Evolutionary conservation across 208 protist genomes (phyloP).

Genomic region (Trypanosoma platydactyli): DNA sequence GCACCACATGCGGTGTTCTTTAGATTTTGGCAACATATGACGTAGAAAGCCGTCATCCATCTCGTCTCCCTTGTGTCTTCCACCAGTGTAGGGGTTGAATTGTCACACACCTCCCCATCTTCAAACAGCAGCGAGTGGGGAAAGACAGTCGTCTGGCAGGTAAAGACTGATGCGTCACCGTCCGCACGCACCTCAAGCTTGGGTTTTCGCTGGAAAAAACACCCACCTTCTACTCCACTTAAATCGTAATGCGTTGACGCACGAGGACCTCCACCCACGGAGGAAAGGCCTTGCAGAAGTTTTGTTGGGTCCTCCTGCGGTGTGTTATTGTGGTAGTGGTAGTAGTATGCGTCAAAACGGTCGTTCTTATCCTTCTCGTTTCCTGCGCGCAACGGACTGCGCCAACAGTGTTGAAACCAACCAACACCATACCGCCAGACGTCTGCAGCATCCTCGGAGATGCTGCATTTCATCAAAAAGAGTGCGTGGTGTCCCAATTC

Average conservation of each 20-base stretch:
- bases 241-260: slow-evolving; percentile 11
- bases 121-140: slow-evolving; percentile 19
- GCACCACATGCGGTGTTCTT: slow-evolving; percentile 11
- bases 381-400: not conserved
- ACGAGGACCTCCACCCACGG: slow-evolving; percentile 21
- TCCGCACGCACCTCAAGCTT: not conserved
- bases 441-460: not conserved
- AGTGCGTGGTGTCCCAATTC: slow-evolving; percentile 19
- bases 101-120: not conserved
- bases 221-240: not conserved
- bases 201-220: not conserved
- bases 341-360: not conserved
- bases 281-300: slow-evolving; percentile 13
- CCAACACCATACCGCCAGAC: slow-evolving; percentile 21
- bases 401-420: slow-evolving; percentile 34
- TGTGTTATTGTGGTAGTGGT: not conserved
- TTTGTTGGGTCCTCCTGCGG: slow-evolving; percentile 14
- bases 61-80: not conserved
- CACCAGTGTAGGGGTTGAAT: not conserved
- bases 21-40: slow-evolving; percentile 5
- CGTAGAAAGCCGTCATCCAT: slow-evolving; percentile 26
- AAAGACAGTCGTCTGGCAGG: slow-evolving; percentile 11
- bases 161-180: slow-evolving; percentile 17
- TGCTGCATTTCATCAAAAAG: slow-evolving; percentile 18
- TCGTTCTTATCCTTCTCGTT: not conserved